Percentiles rank a stretch among this genome's conserved stretches.
These are phyloP conservation scores for Neonectria ditissima DNA, from an alignment of 2,329 filamentous ascomycete species.

Conservation along the genomic window DNA sequence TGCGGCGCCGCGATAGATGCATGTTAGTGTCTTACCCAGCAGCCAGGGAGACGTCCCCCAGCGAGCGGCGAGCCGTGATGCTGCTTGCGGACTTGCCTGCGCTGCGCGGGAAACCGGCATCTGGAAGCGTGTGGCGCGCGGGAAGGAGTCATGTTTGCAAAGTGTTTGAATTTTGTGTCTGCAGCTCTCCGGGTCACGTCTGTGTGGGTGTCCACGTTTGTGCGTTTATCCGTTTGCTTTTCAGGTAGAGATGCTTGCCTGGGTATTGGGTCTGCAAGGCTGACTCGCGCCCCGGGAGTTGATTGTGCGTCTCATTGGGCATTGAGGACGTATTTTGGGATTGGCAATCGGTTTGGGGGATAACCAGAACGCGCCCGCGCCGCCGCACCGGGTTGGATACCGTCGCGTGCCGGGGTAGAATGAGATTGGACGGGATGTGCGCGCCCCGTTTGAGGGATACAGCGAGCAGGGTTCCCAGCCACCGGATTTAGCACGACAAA, in stretches of 20 bases:
- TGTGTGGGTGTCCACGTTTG: not conserved
- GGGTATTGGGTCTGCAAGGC: not conserved
- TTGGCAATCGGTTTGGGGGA: conserved; percentile 24
- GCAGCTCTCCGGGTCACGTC: not conserved
- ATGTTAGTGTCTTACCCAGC: conserved; percentile 32
- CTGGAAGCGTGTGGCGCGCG: conserved; percentile 19
- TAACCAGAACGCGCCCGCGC: conserved; percentile 21
- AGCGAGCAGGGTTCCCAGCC: conserved; percentile 23
- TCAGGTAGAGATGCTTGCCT: not conserved
- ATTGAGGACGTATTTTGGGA: not conserved
- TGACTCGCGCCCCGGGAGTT: not conserved
- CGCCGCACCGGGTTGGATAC: conserved; percentile 30
- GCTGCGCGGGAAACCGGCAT: conserved; percentile 14
- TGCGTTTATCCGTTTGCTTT: not conserved
- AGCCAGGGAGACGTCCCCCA: conserved; percentile 11
- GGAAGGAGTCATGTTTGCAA: conserved; percentile 5
- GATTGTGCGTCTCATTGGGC: conserved; percentile 10
- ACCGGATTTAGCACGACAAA: conserved; percentile 4
- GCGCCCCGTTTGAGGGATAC: conserved; percentile 12
- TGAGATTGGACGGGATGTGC: conserved; percentile 22
- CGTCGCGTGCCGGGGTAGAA: conserved; percentile 39
- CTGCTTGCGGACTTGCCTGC: conserved; percentile 21
- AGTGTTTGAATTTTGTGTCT: conserved; percentile 2
- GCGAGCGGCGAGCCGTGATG: conserved; percentile 15
- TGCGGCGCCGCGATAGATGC: conserved; percentile 44